Evolutionary conservation across 208 protist species (phyloP).

Genomic region (Novymonas esmeraldas): DNA sequence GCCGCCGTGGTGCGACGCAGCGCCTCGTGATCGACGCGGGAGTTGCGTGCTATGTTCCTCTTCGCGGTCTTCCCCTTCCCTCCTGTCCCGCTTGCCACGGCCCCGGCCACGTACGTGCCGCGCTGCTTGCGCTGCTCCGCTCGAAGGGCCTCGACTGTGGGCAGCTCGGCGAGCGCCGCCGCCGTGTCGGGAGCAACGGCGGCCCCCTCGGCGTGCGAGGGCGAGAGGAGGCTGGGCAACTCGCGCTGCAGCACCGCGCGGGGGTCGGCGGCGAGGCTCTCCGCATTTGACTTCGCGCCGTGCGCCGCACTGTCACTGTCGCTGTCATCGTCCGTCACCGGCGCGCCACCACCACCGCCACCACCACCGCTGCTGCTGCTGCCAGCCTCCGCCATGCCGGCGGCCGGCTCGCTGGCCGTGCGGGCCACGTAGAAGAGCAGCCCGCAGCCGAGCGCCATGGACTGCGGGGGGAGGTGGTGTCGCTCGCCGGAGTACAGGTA

Average conservation of each 20-base stretch:
- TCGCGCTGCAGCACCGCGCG: constrained; percentile 9
- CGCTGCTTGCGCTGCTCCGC: constrained; percentile 21
- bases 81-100: too few species aligned
- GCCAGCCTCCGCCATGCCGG: background rate
- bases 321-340: too few species aligned
- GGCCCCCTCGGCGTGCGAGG: background rate
- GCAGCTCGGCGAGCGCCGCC: constrained; percentile 21
- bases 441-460: constrained; percentile 74
- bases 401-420: constrained; percentile 20
- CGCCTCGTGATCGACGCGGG: constrained; percentile 17
- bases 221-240: constrained; percentile 15
- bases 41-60: constrained; percentile 17
- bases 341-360: too few species aligned
- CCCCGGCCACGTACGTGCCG: constrained; percentile 1
- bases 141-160: constrained; percentile 32
- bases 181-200: constrained; percentile 27
- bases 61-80: background rate
- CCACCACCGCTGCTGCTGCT: background rate
- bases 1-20: background rate
- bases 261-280: background rate
- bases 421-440: constrained; percentile 64
- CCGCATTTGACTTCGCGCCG: background rate
- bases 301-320: background rate
- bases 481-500: constrained; percentile 93
- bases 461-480: constrained; percentile 82